Conservation (phyloP, 768 basidiomycete species). For the Boletus rubroflammeus region DNA sequence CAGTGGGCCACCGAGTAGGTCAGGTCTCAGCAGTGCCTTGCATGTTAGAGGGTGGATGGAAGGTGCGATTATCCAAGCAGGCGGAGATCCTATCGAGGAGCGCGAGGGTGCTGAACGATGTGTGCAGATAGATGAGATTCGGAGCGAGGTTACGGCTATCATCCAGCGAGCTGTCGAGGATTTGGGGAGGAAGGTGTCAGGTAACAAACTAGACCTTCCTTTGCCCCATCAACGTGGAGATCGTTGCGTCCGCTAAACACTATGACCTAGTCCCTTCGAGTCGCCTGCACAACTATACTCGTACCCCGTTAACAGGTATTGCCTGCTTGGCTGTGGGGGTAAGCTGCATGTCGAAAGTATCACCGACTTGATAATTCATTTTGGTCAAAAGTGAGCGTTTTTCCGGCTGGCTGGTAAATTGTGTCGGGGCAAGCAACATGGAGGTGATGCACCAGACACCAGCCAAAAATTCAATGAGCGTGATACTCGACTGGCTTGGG, state of each 20-base stretch:
- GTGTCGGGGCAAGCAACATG: background rate
- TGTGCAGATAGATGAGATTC: slow-evolving; percentile 36
- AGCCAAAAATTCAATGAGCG: background rate
- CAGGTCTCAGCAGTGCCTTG: background rate
- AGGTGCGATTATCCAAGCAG: background rate
- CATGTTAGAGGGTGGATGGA: slow-evolving; percentile 15
- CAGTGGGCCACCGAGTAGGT: background rate
- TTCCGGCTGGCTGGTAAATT: background rate
- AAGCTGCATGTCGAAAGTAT: background rate
- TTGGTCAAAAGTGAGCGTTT: background rate
- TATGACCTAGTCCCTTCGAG: background rate
- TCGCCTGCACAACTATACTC: background rate
- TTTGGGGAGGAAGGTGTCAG: slow-evolving; percentile 50
- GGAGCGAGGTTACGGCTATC: slow-evolving; percentile 52
- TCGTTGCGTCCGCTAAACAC: background rate
- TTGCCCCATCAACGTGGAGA: background rate
- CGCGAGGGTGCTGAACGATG: slow-evolving; percentile 3
- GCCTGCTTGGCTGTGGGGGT: background rate
- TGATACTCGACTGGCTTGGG: background rate
- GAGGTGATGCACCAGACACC: background rate
- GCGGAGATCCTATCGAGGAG: slow-evolving; percentile 1
- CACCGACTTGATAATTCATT: background rate
- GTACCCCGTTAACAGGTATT: background rate
- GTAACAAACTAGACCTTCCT: slow-evolving; percentile 29
- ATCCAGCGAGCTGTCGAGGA: slow-evolving; percentile 52